Evolutionary conservation across 768 basidiomycete genomes (phyloP), one percentile per base, ranked within the genome.

Genomic region (Mrakia hoshinonis): DNA sequence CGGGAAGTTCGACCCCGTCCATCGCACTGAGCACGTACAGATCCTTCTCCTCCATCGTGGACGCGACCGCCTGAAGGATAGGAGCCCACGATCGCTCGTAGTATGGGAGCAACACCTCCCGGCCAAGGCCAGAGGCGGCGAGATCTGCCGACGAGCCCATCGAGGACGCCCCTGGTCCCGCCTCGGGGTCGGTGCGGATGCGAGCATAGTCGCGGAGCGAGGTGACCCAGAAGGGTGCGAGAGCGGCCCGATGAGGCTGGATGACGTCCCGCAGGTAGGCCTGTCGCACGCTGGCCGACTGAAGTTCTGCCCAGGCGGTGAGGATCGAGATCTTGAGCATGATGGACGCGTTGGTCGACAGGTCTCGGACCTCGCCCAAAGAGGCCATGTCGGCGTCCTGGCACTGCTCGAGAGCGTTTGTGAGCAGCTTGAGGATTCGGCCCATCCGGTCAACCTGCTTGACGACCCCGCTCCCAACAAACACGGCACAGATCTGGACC

Each of bases 291-390:
- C 83, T 78, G 67, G 89, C 87, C 2, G 94, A 87, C 76, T 92
- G 86, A 20, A 99, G 82, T 77, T 95, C 89, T 9, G 94, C 94
- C 95, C 95, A 99, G 0, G 94, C 95, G 1, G 92, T 90, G 47
- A 97, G 81, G 0, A 91, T 90, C 1, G 94, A 92, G 31, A 97
- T 89, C 67, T 92, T 85, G 62, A 99, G 81, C 91, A 96, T 95
- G 48, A 92, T 89, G 0, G 92, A 90, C 3, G 94, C 95, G 76
- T 97, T 98, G 4, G 94, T 90, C 72, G 92, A 91, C 13, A 94
- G 82, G 76, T 95, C 88, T 22, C 86, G 86, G 0, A 90, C 86
- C 73, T 92, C 91, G 1, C 95, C 95, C 24, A 96, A 83, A 9
- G 90, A 88, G 4, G 92, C 79, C 83, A 88, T 90, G 2, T 89